A percentile compares a stretch with the other conserved stretches of the same genome.
Conservation (phyloP, 1,139 yeast genomes). For the Taphrina pruni region DNA sequence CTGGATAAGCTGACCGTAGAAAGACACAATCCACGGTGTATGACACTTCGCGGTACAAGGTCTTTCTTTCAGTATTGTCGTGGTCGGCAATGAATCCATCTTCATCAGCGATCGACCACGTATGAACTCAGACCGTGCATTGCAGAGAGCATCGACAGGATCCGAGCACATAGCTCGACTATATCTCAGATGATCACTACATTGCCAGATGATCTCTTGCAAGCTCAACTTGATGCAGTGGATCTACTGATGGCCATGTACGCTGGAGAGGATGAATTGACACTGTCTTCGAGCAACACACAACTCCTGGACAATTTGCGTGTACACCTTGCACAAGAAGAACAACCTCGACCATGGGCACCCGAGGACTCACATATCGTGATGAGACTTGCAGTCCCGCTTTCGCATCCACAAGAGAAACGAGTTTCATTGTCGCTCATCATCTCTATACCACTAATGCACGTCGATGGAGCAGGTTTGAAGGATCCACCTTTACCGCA, state of each 20-base stretch:
- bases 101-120: too few species aligned
- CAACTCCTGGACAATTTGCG: constrained; percentile 2
- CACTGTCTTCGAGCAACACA: not conserved
- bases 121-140: too few species aligned
- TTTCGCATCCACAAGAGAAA: not conserved
- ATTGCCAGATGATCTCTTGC: constrained; percentile 6
- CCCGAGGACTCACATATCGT: not conserved
- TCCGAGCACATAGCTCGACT: not conserved
- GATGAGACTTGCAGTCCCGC: constrained; percentile 5
- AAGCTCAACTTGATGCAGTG: constrained; percentile 8
- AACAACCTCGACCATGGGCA: not conserved
- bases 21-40: too few species aligned
- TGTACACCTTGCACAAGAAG: not conserved
- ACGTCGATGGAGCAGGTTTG: not conserved
- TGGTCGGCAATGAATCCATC: too few species aligned
- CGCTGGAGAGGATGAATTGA: constrained; percentile 8
- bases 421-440: not conserved
- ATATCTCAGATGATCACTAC: not conserved
- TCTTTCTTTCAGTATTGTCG: too few species aligned
- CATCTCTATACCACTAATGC: not conserved
- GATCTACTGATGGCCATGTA: constrained; percentile 24
- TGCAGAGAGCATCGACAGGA: too few species aligned
- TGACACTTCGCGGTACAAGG: too few species aligned
- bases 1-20: too few species aligned
- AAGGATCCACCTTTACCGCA: not conserved